Evolutionary conservation across 805 yeast species (phyloP), one percentile per base, ranked within the genome.

Genomic region (Debaryomyces tyrocola): DNA sequence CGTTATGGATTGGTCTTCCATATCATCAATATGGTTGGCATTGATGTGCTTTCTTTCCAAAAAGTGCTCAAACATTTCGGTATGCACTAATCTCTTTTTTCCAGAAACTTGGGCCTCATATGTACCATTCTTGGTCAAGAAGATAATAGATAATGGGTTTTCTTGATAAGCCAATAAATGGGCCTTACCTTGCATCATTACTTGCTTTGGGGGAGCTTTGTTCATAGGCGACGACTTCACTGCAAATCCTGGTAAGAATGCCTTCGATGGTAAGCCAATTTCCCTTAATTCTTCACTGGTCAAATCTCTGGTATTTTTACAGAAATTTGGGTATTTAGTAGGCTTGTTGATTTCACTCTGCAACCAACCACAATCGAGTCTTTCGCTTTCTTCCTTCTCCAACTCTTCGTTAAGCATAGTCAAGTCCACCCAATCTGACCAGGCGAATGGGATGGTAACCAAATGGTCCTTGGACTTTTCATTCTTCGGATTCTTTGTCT

Each of bases 381-480:
- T 47, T 18, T 51, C 49, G 10, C 38, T 43, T 3, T 40, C 29
- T 14, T 43, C 45, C 37, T 45, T 45, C 20, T 49, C 45, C 43
- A 54, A 44, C 34, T 57, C 51, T 3, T 51, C 53, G 45, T 75
- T 69, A 31, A 77, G 52, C 12, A 53, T 47, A 1, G 75, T 60
- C 42, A 76, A 51, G 54, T 77, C 79, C 2, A 70, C 72, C 80
- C 80, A 77, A 49, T 77, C 82, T 15, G 69, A 65, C 82, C 82
- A 77, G 40, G 74, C 67, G 49, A 77, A 77, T 33, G 64, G 56
- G 43, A 59, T 44, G 33, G 50, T 17, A 21, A 56, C 40, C 24
- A 44, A 35, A 38, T 50, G 44, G 45, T 53, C 57, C 42, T 49
- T 40, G 24, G 42, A 27, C 38, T 51, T 57, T 20, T 44, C 45